Conservation (phyloP, 345 rosid genomes). For the Eucalyptus viminalis region DNA sequence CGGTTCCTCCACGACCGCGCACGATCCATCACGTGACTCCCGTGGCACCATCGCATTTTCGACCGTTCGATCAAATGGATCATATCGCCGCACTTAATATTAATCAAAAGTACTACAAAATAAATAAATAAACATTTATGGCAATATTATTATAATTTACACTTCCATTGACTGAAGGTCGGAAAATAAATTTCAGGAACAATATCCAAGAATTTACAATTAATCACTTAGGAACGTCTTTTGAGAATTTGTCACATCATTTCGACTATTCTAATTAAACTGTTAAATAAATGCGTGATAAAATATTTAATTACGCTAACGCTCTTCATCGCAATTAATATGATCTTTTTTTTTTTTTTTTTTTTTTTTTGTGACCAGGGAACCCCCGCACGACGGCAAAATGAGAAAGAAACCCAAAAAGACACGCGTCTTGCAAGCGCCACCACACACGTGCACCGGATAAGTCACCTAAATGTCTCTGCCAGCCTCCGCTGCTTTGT, state of each 20-base stretch:
- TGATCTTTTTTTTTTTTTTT: too few species aligned
- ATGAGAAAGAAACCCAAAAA: too few species aligned
- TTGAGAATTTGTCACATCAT: too few species aligned
- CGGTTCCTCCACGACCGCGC: not conserved
- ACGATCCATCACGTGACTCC: not conserved
- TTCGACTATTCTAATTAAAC: rapidly evolving
- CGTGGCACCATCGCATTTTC: not conserved
- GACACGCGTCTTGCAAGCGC: too few species aligned
- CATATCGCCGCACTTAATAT: not conserved
- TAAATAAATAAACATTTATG: rapidly evolving
- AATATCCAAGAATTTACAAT: not conserved
- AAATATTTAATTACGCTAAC: too few species aligned
- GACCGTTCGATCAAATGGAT: not conserved
- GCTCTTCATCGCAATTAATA: rapidly evolving
- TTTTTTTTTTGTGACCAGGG: too few species aligned
- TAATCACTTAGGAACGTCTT: not conserved
- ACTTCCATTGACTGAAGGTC: not conserved
- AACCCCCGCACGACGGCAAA: too few species aligned
- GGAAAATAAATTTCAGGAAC: not conserved
- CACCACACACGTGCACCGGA: too few species aligned
- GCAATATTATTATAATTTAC: not conserved
- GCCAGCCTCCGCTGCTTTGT: too few species aligned
- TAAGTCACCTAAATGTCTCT: too few species aligned
- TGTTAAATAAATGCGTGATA: rapidly evolving
- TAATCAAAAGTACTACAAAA: not conserved